Evolutionary conservation across 495 filamentous ascomycete genomes (phyloP).

Genomic region (Podospora pseudopauciseta): DNA sequence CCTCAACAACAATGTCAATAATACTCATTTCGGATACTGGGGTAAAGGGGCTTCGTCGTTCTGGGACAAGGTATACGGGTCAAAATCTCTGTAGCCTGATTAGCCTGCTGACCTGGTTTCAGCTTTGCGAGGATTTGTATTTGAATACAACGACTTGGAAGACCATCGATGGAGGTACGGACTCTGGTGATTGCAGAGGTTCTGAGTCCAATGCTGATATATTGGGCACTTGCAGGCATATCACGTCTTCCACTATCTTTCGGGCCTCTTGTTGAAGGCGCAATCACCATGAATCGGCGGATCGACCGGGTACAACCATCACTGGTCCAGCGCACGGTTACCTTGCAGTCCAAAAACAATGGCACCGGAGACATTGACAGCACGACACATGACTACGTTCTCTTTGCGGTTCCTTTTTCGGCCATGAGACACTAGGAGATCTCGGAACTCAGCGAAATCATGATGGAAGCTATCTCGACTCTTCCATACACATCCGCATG

Average conservation of each 20-base stretch:
- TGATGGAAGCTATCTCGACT: conserved; percentile 56
- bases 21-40: conserved; percentile 46
- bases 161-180: conserved; percentile 57
- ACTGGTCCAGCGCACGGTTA: conserved; percentile 39
- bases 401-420: conserved; percentile 60
- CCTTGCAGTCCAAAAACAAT: conserved; percentile 18
- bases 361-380: conserved; percentile 40
- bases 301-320: conserved; percentile 50
- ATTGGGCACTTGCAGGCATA: conserved; percentile 27
- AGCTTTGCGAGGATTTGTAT: conserved; percentile 52
- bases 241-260: conserved; percentile 59
- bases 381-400: conserved; percentile 59
- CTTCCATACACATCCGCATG: conserved; percentile 57
- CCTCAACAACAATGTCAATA: conserved; percentile 51
- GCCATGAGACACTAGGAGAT: conserved; percentile 53
- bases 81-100: background rate
- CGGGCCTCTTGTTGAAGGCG: conserved; percentile 53
- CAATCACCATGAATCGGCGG: conserved; percentile 50
- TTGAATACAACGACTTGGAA: conserved; percentile 57
- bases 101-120: background rate
- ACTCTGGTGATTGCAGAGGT: background rate
- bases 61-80: conserved; percentile 27
- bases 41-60: conserved; percentile 28
- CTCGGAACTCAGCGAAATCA: conserved; percentile 31
- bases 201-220: background rate